A percentile compares a stretch with the other conserved stretches of the same genome.
phyloP scores from a whole-genome alignment of 208 protist species.

The Trypanosoma conorhini region DNA sequence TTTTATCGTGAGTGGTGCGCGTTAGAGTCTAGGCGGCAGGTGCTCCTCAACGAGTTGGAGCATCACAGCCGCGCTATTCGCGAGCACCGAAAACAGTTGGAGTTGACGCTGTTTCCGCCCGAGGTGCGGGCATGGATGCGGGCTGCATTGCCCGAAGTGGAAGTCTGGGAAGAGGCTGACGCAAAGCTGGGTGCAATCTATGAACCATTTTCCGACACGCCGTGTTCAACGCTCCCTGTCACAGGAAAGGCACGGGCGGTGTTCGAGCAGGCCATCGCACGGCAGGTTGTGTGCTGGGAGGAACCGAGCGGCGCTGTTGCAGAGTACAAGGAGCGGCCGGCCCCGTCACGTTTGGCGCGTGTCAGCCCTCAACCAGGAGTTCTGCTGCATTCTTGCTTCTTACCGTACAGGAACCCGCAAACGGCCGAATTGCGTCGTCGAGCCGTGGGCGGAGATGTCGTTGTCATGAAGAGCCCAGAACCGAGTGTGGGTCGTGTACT shows the following conservation, averaged over 20 bases:
- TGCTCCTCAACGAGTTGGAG: conserved; percentile 10
- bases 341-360: conserved; percentile 11
- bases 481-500: conserved; percentile 20
- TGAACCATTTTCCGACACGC: conserved; percentile 13
- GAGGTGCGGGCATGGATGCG: conserved; percentile 15
- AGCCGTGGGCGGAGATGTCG: conserved; percentile 3
- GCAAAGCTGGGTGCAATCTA: background rate
- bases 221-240: conserved; percentile 2
- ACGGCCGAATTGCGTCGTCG: conserved; percentile 4
- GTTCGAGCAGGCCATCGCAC: conserved; percentile 17
- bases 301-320: background rate
- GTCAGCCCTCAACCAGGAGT: conserved; percentile 15
- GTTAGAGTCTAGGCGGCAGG: conserved; percentile 10
- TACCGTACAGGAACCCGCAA: conserved; percentile 6
- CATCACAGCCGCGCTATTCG: conserved; percentile 17
- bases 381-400: conserved; percentile 6
- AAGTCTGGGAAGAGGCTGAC: background rate
- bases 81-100: conserved; percentile 8
- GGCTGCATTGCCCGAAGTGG: background rate
- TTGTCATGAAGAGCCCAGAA: conserved; percentile 20
- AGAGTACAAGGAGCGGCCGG: background rate
- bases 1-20: conserved; percentile 26
- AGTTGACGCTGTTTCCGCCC: conserved; percentile 19
- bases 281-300: conserved; percentile 15
- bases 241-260: background rate